Conservation (phyloP, 228 moss, liverwort and hornwort species). For the Sphagnum fallax region DNA sequence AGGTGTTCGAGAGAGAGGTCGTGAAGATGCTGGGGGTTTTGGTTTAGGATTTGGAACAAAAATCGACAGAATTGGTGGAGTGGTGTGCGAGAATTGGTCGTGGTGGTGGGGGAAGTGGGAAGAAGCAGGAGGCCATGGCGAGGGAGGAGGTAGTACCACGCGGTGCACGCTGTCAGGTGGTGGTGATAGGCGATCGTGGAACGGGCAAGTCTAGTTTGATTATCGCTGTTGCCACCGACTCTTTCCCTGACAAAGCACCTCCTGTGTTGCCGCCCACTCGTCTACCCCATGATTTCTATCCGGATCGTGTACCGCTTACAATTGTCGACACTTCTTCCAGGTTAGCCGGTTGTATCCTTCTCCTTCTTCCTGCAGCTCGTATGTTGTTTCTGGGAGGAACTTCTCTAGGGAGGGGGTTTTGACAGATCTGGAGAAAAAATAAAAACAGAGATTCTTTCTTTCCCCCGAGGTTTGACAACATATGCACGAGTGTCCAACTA, state of each 20-base stretch:
- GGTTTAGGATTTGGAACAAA: no score
- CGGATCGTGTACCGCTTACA: constrained; percentile 82
- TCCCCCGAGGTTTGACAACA: no score
- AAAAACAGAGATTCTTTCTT: no score
- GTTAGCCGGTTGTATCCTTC: constrained; percentile 17
- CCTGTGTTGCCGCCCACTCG: constrained; percentile 78
- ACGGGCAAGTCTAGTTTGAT: constrained; percentile 95
- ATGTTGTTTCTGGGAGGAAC: no score
- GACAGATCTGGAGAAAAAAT: no score
- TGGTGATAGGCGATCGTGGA: constrained; percentile 79
- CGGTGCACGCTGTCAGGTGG: constrained; percentile 56
- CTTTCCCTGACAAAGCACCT: constrained; percentile 78
- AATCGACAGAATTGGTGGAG: no score
- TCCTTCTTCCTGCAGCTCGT: not conserved
- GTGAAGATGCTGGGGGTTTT: no score
- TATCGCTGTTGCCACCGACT: constrained; percentile 85
- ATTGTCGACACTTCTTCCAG: constrained; percentile 92
- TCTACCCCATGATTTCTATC: constrained; percentile 85
- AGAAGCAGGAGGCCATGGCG: constrained; percentile 3
- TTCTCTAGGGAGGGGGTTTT: no score
- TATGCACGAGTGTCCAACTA: no score
- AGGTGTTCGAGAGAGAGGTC: no score
- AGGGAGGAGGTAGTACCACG: constrained; percentile 23
- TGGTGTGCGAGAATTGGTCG: no score
- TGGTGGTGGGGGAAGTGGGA: not conserved